Evolutionary conservation across 495 filamentous ascomycete genomes (phyloP), one percentile per base, ranked within the genome.

Genomic region (Patellaria atrata): DNA sequence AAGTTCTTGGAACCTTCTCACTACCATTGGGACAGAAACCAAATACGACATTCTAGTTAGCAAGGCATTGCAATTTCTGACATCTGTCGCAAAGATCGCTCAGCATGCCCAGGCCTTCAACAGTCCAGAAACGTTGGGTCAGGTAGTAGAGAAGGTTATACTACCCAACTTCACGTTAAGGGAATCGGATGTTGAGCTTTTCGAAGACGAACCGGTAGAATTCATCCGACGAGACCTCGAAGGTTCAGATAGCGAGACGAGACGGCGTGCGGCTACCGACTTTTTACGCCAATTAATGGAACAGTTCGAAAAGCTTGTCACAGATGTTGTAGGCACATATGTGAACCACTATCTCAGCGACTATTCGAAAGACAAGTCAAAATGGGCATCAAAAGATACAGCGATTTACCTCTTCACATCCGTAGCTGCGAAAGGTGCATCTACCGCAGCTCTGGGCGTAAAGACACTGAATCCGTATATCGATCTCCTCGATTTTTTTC

Each of bases 151-250:
- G 56, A 91, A 91, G 59, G 91, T 94, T 17, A 75, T 99, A 28
- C 58, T 99, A 35, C 91, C 91, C 22, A 99, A 94, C 44, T 73
- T 96, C 33, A 75, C 73, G 9, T 65, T 99, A 15, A 72, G 91
- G 26, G 84, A 91, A 42, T 82, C 85, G 2, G 91, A 99, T 39
- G 73, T 92, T 40, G 91, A 99, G 52, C 65, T 92, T 22, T 94
- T 96, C 45, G 91, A 96, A 52, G 91, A 99, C 48, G 91, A 99
- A 54, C 91, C 91, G 2, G 94, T 99, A 52, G 91, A 99, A 53
- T 99, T 92, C 57, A 96, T 96, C 49, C 68, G 91, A 33, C 74
- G 84, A 41, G 87, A 99, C 54, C 67, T 99, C 11, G 91, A 99
- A 56, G 91, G 91, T 14, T 93, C 86, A 1, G 91, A 96, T 51